Percentiles rank a stretch among this genome's conserved stretches.
phyloP scores from a whole-genome alignment of 1,284 basidiomycete genomes.

The Lignosus rhinocerotis region DNA sequence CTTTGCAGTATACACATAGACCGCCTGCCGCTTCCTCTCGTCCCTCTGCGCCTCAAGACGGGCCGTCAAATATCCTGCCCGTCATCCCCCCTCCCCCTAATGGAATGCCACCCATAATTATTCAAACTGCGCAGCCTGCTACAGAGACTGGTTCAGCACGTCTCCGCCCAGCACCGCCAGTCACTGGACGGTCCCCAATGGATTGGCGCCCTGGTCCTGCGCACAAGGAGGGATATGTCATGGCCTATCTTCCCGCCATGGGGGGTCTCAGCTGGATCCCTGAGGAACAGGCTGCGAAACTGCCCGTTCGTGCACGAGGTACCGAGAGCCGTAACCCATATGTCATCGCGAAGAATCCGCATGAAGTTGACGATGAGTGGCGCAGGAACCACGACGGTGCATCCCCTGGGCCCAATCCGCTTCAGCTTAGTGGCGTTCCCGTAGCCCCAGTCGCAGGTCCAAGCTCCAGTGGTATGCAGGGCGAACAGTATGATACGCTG shows the following conservation, averaged over 20 bases:
- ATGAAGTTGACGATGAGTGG: constrained; percentile 14
- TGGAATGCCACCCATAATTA: neutral
- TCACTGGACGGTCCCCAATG: neutral
- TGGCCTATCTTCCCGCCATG: constrained; percentile 1
- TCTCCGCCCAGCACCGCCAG: neutral
- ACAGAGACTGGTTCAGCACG: constrained; percentile 10
- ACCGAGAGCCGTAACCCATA: constrained; percentile 11
- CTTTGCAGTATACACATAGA: neutral
- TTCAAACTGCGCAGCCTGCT: neutral
- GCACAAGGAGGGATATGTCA: constrained; percentile 6
- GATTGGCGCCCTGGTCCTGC: constrained; percentile 11
- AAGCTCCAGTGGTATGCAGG: constrained; percentile 3
- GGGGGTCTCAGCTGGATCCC: constrained; percentile 9
- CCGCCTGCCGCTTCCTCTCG: neutral
- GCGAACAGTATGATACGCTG: constrained; percentile 5
- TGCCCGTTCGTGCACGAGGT: constrained; percentile 10
- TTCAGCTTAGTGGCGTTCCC: constrained; percentile 16
- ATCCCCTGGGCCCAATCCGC: constrained; percentile 9
- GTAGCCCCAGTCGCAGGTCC: constrained; percentile 8
- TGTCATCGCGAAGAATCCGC: constrained; percentile 16
- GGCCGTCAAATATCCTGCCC: neutral
- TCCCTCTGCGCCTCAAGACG: neutral
- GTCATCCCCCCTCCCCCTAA: constrained; percentile 1
- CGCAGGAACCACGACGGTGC: constrained; percentile 3
- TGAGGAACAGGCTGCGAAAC: constrained; percentile 9